Percentiles rank a stretch among this genome's conserved stretches.
These are phyloP conservation scores for Eucalyptus viminalis DNA, from an alignment of 345 rosid species.

Conservation along the genomic window DNA sequence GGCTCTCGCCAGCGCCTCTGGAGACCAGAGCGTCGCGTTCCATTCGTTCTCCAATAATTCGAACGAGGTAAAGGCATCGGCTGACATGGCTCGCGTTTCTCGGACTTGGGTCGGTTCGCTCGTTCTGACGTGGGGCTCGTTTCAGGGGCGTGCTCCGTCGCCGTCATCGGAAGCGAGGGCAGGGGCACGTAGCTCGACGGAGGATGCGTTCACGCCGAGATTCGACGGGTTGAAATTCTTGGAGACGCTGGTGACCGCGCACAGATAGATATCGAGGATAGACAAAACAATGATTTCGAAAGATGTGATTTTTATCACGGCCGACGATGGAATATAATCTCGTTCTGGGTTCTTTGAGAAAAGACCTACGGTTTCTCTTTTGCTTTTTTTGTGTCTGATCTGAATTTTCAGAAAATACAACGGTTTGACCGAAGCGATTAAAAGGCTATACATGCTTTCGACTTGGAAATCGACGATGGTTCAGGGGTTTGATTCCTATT, in stretches of 20 bases:
- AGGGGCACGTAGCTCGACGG: background rate
- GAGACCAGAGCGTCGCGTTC: too few relatives aligned
- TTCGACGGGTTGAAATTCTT: constrained; percentile 34
- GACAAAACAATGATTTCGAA: background rate
- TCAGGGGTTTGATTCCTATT: background rate
- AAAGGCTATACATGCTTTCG: too few relatives aligned
- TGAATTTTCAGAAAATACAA: background rate
- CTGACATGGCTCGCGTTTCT: background rate
- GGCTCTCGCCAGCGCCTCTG: too few relatives aligned
- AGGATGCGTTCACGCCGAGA: constrained; percentile 6
- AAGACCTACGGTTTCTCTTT: background rate
- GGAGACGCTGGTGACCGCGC: constrained; percentile 24
- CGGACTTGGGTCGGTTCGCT: background rate
- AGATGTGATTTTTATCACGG: background rate
- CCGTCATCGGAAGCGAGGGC: background rate
- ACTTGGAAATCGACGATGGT: background rate
- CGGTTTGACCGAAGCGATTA: too few relatives aligned
- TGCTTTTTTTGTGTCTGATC: background rate
- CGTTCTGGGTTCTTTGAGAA: background rate
- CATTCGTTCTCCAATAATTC: background rate
- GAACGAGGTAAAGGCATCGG: background rate
- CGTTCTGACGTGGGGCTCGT: background rate
- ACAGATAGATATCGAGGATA: background rate
- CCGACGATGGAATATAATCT: background rate
- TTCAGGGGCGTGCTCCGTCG: background rate